Evolutionary conservation across 257 asterid genomes (phyloP).

Genomic region (Nicotiana paniculata): DNA sequence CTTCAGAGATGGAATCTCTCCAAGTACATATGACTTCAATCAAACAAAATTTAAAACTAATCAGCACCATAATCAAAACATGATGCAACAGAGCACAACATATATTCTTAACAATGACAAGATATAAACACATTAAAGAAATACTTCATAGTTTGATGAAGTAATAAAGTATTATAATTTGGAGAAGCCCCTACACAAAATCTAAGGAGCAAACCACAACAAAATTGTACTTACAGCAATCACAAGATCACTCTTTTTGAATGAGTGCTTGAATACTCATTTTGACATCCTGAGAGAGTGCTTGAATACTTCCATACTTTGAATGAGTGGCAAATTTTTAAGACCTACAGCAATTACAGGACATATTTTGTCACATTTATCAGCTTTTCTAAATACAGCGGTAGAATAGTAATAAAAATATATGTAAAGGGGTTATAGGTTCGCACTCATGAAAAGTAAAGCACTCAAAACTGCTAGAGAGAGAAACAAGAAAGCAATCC

Average conservation of each 20-base stretch:
- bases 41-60: slow-evolving; percentile 19
- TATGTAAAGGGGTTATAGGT: too few species aligned
- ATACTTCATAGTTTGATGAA: not conserved
- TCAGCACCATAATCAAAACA: slow-evolving; percentile 5
- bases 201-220: not conserved
- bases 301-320: slow-evolving; percentile 66
- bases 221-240: too few species aligned
- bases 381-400: not conserved
- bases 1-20: slow-evolving; percentile 86
- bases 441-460: too few species aligned
- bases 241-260: slow-evolving; percentile 70
- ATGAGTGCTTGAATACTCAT: too few species aligned
- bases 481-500: too few species aligned
- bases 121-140: too few species aligned
- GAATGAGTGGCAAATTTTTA: slow-evolving; percentile 55
- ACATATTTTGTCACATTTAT: not conserved
- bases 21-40: slow-evolving; percentile 86
- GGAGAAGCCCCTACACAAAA: not conserved
- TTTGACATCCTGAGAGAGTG: slow-evolving; percentile 44
- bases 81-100: not conserved
- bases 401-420: not conserved
- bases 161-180: not conserved
- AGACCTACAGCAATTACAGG: slow-evolving; percentile 39
- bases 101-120: not conserved
- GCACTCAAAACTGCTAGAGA: too few species aligned